Percentiles rank a stretch among this genome's conserved stretches.
phyloP scores from a whole-genome alignment of 129 eudicot genomes.

The Centrapalus pauciflorus region DNA sequence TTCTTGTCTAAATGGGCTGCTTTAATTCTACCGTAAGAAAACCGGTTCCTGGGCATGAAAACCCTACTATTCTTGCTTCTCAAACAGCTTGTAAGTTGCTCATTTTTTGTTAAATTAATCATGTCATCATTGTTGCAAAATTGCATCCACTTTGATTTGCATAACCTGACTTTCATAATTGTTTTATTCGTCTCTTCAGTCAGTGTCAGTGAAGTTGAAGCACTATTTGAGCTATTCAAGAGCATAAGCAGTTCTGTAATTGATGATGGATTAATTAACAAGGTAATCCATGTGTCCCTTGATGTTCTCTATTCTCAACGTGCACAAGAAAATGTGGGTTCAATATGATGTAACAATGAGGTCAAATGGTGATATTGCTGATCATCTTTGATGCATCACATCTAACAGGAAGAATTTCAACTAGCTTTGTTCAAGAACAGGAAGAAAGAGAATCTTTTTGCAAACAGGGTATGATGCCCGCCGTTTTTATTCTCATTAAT shows the following conservation, averaged over 20 bases:
- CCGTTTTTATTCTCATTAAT: background rate
- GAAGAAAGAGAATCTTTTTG: conserved; percentile 90
- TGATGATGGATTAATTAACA: conserved; percentile 93
- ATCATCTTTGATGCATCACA: background rate
- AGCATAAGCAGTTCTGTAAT: conserved; percentile 95
- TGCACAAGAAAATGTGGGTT: background rate
- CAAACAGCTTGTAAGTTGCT: conserved; percentile 94
- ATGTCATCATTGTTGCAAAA: background rate
- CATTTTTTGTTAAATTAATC: background rate
- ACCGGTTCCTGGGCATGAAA: conserved; percentile 75
- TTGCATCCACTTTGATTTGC: conserved; percentile 5
- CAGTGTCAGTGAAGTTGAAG: conserved; percentile 99
- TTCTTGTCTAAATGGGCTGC: conserved; percentile 73
- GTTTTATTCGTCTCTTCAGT: conserved; percentile 40
- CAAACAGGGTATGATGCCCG: conserved; percentile 73
- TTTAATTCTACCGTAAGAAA: conserved; percentile 61
- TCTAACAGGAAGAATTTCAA: conserved; percentile 88
- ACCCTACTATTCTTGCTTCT: conserved; percentile 81
- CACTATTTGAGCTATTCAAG: conserved; percentile 89
- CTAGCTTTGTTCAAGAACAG: conserved; percentile 92
- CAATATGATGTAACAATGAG: conserved; percentile 8
- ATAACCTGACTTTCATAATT: background rate
- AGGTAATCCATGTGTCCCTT: conserved; percentile 41
- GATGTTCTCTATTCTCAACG: background rate
- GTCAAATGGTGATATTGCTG: background rate